Conservation (phyloP, 306 rosid genomes). For the Mucuna pruriens region DNA sequence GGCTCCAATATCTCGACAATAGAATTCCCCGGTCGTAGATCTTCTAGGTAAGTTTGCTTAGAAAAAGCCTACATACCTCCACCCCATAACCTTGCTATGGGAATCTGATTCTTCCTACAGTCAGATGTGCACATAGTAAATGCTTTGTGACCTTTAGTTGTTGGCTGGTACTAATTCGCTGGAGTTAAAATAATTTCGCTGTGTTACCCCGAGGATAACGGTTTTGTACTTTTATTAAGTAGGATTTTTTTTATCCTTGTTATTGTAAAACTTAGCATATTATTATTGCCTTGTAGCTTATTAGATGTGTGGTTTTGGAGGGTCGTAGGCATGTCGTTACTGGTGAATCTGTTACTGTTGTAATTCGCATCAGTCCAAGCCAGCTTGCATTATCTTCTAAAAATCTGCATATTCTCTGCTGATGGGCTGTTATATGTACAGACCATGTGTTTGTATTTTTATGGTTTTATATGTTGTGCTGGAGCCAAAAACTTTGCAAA, state of each 20-base stretch:
- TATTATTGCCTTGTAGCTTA: constrained; percentile 34
- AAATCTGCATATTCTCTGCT: constrained; percentile 36
- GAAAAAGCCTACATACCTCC: constrained; percentile 35
- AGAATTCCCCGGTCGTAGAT: constrained; percentile 32
- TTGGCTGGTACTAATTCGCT: constrained; percentile 36
- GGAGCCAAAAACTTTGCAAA: neutral
- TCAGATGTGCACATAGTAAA: constrained; percentile 68
- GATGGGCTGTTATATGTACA: constrained; percentile 43
- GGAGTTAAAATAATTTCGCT: constrained; percentile 35
- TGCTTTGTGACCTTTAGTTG: constrained; percentile 49
- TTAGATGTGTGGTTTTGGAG: constrained; percentile 41
- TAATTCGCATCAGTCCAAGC: constrained; percentile 21
- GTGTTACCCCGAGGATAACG: constrained; percentile 36
- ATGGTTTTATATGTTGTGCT: constrained; percentile 30
- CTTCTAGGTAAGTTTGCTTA: constrained; percentile 23
- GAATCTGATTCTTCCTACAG: constrained; percentile 50
- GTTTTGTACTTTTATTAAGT: constrained; percentile 37
- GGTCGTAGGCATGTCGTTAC: constrained; percentile 30
- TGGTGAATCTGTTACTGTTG: constrained; percentile 21
- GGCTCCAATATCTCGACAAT: constrained; percentile 89
- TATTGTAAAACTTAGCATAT: constrained; percentile 36
- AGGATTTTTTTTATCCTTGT: constrained; percentile 37
- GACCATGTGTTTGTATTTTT: constrained; percentile 39
- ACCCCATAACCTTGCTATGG: constrained; percentile 40
- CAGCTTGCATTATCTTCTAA: constrained; percentile 26